A percentile compares a stretch with the other conserved stretches of the same genome.
Conservation (phyloP, 1,139 yeast genomes). For the Candida pseudoviswanathii region DNA sequence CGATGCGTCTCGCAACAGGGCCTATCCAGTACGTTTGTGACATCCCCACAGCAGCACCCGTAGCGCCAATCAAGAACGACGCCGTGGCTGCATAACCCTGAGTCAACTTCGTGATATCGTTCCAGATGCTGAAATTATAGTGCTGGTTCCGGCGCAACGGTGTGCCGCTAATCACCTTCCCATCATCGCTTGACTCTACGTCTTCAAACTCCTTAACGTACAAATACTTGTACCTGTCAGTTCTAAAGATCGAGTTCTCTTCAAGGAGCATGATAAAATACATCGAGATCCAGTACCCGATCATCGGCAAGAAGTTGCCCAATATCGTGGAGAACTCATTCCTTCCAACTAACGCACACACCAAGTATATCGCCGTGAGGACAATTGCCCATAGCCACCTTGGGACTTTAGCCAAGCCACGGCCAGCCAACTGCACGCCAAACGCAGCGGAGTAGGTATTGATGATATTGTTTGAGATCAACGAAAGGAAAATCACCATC, state of each 20-base stretch:
- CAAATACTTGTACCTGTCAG: not conserved
- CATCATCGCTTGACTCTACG: conserved; percentile 20
- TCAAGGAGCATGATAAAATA: conserved; percentile 71
- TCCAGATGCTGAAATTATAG: not conserved
- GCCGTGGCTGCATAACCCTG: not conserved
- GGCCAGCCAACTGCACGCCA: conserved; percentile 71
- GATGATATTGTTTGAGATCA: conserved; percentile 73
- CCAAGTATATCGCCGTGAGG: not conserved
- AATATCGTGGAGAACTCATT: conserved; percentile 73
- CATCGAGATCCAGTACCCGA: conserved; percentile 91
- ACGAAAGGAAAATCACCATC: conserved; percentile 66
- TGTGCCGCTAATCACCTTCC: not conserved
- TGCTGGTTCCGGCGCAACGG: conserved; percentile 10
- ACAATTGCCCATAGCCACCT: not conserved
- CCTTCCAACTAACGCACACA: conserved; percentile 37
- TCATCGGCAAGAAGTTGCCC: conserved; percentile 90
- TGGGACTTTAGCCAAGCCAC: conserved; percentile 42
- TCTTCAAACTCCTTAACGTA: not conserved
- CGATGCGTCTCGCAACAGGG: not conserved
- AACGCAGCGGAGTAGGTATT: conserved; percentile 87
- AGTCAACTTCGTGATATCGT: not conserved
- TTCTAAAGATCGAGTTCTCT: conserved; percentile 52
- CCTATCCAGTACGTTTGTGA: not conserved
- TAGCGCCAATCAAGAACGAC: not conserved
- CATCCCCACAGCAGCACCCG: not conserved